Base-by-base conservation (phyloP, 148 eudicot species). In the Vaccinium darrowii region DNA sequence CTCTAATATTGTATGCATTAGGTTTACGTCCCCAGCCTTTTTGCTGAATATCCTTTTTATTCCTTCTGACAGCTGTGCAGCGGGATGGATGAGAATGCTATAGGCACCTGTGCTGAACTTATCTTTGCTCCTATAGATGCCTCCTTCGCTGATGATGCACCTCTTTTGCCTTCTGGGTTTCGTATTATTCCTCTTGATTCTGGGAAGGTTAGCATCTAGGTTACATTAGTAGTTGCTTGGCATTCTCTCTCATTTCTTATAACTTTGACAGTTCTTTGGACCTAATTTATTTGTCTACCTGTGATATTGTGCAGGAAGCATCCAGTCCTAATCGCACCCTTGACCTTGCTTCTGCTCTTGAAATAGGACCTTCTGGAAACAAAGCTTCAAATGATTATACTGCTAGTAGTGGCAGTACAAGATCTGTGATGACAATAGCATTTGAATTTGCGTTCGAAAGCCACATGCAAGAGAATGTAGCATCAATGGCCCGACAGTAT, bases 81-180 rank as follows among this genome's bases (percentile, higher is more conserved):
- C 25, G 99, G 99, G 85, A 90, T 95, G 98, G 99, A 97, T 88
- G 99, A 97, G 88, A 94, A 91, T 91, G 98, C 99, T 62, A 91
- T 95, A 82, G 99, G 99, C 27, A 92, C 96, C 77, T 92, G 94
- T 86, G 93, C 99, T 63, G 99, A 97, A 89, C 98, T 97, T 81
- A 91, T 95, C 88, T 97, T 97, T 92, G 99, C 99, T 84, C 99
- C 99, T 10, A 91, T 97, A 71, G 99, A 97, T 89, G 96, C 98
- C 53, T 95, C 99, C 25, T 95, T 97, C 90, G 95, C 98, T 82
- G 98, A 97, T 79, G 99, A 97, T 81, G 96, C 96, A 57, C 99
- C 99, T 49, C 96, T 97, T 67, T 88, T 97, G 80, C 96, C 99
- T 76, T 97, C 99, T 79, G 99, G 99, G 84, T 97, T 97, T 83